phyloP scores from a whole-genome alignment of 1,139 yeast species.

The Debaryomyces nepalensis region DNA sequence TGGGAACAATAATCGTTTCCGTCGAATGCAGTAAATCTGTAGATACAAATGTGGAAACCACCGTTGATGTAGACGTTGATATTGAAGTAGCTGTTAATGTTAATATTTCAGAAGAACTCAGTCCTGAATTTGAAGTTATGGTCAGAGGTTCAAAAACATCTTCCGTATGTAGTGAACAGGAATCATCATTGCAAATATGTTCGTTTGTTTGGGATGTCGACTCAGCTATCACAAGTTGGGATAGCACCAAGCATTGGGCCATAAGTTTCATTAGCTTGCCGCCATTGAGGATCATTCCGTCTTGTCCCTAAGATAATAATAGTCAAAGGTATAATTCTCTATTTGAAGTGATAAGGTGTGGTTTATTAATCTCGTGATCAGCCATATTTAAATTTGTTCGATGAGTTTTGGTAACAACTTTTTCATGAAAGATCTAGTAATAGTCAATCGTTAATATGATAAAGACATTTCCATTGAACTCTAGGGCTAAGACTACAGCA shows the following conservation, averaged over 20 bases:
- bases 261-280: not conserved
- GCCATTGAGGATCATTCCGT: slow-evolving; percentile 8
- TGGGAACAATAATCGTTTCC: not conserved
- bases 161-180: not conserved
- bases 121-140: not conserved
- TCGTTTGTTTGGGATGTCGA: not conserved
- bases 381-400: slow-evolving; percentile 8
- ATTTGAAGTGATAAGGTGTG: not conserved
- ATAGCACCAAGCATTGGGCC: not conserved
- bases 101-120: too few relatives aligned
- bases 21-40: not conserved
- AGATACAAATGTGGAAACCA: not conserved
- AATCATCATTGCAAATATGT: not conserved
- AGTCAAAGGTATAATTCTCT: not conserved
- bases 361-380: slow-evolving; percentile 9
- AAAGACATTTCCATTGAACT: slow-evolving; percentile 47
- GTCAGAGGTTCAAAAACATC: not conserved
- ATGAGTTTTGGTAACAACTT: slow-evolving; percentile 2
- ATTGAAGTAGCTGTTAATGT: not conserved
- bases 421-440: not conserved
- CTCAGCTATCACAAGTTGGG: not conserved
- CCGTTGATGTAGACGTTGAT: not conserved
- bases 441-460: slow-evolving; percentile 20
- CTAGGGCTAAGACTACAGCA: slow-evolving; percentile 57
- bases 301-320: not conserved